Evolutionary conservation across 768 basidiomycete genomes (phyloP).

Genomic region (Boletus pseudo-olivaceus): DNA sequence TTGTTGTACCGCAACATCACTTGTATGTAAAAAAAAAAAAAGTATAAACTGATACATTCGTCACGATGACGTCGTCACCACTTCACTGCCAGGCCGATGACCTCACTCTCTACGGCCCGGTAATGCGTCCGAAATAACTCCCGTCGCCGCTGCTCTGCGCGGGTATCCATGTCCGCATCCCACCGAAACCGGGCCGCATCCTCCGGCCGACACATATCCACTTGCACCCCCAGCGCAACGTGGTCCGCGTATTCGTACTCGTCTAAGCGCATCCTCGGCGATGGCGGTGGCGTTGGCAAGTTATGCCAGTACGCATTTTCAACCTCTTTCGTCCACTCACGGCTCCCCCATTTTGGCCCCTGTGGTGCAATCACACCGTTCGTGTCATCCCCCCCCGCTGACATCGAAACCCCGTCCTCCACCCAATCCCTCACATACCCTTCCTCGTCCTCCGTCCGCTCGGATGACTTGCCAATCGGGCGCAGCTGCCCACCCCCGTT

Average conservation of each 20-base stretch:
- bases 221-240: constrained; percentile 37
- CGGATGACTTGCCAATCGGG: constrained; percentile 14
- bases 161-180: constrained; percentile 39
- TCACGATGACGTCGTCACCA: constrained; percentile 44
- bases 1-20: constrained; percentile 18
- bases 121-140: constrained; percentile 73
- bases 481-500: constrained; percentile 89
- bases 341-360: constrained; percentile 74
- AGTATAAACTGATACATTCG: not conserved
- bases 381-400: constrained; percentile 11
- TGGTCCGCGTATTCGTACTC: constrained; percentile 30
- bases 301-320: constrained; percentile 80
- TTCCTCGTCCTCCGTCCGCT: constrained; percentile 51
- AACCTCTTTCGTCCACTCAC: constrained; percentile 76
- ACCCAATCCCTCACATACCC: constrained; percentile 65
- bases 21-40: constrained; percentile 12
- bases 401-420: constrained; percentile 43
- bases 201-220: constrained; percentile 38
- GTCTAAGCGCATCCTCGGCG: constrained; percentile 27
- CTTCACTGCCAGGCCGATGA: constrained; percentile 70
- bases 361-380: not conserved
- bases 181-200: constrained; percentile 32
- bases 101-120: constrained; percentile 81
- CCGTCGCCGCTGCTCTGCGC: constrained; percentile 42
- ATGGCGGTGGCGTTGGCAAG: constrained; percentile 44